These are phyloP conservation scores for Bruguiera parviflora DNA, from an alignment of 345 rosid genomes.

Conservation along the genomic window DNA sequence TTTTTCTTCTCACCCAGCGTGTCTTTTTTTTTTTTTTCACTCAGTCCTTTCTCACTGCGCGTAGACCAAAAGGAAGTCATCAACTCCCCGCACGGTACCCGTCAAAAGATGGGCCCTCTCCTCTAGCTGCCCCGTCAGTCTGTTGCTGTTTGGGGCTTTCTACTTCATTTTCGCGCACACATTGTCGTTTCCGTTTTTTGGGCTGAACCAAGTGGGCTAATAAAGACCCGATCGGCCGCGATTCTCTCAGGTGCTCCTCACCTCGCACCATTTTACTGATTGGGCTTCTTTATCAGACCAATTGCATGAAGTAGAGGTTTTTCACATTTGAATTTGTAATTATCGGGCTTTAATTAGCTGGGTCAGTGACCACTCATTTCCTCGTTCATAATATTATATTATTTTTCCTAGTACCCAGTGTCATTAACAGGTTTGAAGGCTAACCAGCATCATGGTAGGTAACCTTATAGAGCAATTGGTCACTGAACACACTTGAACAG, in stretches of 20 bases:
- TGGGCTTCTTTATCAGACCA: slow-evolving; percentile 74
- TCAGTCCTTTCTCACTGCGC: too few species aligned
- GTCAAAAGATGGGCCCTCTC: too few species aligned
- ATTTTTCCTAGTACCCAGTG: slow-evolving; percentile 3
- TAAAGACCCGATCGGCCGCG: too few species aligned
- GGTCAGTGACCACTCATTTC: slow-evolving; percentile 3
- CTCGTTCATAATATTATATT: background rate
- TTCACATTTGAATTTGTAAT: slow-evolving; percentile 11
- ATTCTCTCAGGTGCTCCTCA: background rate
- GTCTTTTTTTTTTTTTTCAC: too few species aligned
- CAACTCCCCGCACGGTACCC: too few species aligned
- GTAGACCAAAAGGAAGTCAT: too few species aligned
- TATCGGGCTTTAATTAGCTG: background rate
- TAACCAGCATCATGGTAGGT: slow-evolving; percentile 41
- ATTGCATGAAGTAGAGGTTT: slow-evolving; percentile 76
- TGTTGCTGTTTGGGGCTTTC: too few species aligned
- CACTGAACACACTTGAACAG: slow-evolving; percentile 3
- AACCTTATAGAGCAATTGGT: slow-evolving; percentile 55
- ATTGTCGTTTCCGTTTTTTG: too few species aligned
- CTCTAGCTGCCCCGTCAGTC: too few species aligned
- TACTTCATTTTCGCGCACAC: too few species aligned
- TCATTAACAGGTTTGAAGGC: slow-evolving; percentile 51
- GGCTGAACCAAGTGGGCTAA: too few species aligned
- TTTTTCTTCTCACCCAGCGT: too few species aligned
- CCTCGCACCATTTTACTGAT: slow-evolving; percentile 35